These are phyloP conservation scores for Boletus rufocinnamomeus DNA, from an alignment of 768 basidiomycete genomes.

Conservation along the genomic window DNA sequence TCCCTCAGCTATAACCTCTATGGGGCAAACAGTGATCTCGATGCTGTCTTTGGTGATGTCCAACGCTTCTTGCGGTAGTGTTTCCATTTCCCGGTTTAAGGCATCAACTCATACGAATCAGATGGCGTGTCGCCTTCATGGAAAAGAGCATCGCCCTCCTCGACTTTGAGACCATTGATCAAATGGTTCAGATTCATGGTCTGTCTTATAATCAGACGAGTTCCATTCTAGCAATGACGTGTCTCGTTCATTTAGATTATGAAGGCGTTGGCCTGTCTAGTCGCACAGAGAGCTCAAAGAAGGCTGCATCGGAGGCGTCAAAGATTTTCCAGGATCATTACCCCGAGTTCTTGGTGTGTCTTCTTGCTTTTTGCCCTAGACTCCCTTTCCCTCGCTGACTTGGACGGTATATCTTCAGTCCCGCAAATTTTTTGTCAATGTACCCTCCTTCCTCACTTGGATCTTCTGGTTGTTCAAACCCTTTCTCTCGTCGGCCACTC, in stretches of 20 bases:
- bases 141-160: constrained; percentile 62
- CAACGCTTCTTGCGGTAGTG: constrained; percentile 70
- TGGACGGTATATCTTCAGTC: constrained; percentile 40
- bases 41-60: constrained; percentile 75
- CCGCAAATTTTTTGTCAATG: constrained; percentile 81
- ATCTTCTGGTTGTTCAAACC: constrained; percentile 85
- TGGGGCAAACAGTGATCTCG: constrained; percentile 64
- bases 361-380: constrained; percentile 18
- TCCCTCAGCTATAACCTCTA: constrained; percentile 72
- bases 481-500: constrained; percentile 66
- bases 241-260: constrained; percentile 53
- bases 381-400: not conserved
- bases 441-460: constrained; percentile 76
- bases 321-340: constrained; percentile 77
- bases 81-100: not conserved
- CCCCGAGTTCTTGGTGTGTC: constrained; percentile 68
- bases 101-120: constrained; percentile 28
- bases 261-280: constrained; percentile 66
- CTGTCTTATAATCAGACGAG: constrained; percentile 8
- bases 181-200: constrained; percentile 76
- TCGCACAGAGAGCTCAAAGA: constrained; percentile 74
- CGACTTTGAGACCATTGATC: constrained; percentile 74
- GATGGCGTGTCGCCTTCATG: constrained; percentile 82
- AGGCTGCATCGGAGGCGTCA: constrained; percentile 71
- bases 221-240: not conserved